Percentiles rank a stretch among this genome's conserved stretches.
Evolutionary conservation across 2,329 filamentous ascomycete species (phyloP).

Genomic region (Zarea fungicola): DNA sequence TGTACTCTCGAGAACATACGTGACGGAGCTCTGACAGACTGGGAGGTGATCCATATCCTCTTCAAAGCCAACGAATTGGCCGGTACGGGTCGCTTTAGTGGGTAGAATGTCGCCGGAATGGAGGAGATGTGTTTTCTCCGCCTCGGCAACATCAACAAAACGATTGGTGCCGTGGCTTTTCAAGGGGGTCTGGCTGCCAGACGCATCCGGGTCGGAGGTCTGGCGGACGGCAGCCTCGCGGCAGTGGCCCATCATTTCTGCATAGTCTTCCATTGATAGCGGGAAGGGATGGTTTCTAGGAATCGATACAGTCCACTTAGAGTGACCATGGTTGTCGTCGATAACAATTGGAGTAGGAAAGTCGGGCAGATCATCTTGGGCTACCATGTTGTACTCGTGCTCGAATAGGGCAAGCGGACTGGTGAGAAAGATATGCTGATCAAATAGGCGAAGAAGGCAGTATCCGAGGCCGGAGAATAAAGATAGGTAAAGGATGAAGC

Average conservation of each 20-base stretch:
- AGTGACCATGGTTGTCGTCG: conserved; percentile 56
- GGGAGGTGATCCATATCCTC: conserved; percentile 41
- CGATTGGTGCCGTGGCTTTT: conserved; percentile 53
- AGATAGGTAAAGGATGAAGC: conserved; percentile 49
- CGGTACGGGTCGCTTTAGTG: conserved; percentile 34
- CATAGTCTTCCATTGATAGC: conserved; percentile 59
- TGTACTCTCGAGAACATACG: conserved; percentile 66
- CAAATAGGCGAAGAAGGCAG: conserved; percentile 28
- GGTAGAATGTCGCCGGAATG: conserved; percentile 34
- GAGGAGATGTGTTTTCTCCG: conserved; percentile 59
- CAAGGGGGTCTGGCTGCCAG: conserved; percentile 36
- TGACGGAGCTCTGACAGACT: conserved; percentile 66
- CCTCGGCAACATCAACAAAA: conserved; percentile 71
- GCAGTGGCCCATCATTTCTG: conserved; percentile 63
- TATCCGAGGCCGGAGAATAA: conserved; percentile 49
- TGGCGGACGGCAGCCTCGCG: conserved; percentile 58
- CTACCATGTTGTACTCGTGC: conserved; percentile 61
- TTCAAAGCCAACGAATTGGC: conserved; percentile 44
- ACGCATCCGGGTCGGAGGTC: conserved; percentile 35
- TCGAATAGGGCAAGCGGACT: conserved; percentile 39
- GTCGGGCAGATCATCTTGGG: conserved; percentile 59
- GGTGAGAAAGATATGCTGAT: conserved; percentile 23
- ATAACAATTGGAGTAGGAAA: conserved; percentile 69
- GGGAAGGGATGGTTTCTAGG: conserved; percentile 64
- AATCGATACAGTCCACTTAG: conserved; percentile 78